Conservation (phyloP, 2,329 filamentous ascomycete genomes). For the Xylariaceae sp. region DNA sequence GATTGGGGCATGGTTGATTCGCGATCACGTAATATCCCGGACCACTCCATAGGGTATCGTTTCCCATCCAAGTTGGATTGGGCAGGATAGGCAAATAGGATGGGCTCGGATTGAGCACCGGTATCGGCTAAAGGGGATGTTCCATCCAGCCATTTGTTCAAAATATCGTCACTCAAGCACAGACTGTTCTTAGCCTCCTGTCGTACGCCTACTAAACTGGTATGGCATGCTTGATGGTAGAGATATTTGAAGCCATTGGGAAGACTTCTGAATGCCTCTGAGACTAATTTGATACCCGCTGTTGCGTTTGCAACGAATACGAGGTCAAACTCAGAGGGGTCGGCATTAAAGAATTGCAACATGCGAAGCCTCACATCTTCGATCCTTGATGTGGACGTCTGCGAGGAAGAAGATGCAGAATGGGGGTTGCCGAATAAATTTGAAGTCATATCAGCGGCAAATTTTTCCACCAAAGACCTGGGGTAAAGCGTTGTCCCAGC, state of each 20-base stretch:
- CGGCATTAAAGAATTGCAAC: conserved; percentile 74
- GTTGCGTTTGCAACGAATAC: conserved; percentile 62
- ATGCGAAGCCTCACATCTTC: conserved; percentile 70
- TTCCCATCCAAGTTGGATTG: conserved; percentile 92
- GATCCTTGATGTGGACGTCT: conserved; percentile 67
- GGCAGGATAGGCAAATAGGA: conserved; percentile 74
- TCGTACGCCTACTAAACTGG: conserved; percentile 77
- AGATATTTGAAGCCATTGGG: conserved; percentile 73
- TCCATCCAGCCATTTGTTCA: conserved; percentile 60
- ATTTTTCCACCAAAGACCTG: conserved; percentile 75
- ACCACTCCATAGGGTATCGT: conserved; percentile 70
- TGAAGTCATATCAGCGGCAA: conserved; percentile 72
- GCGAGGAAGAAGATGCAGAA: conserved; percentile 77
- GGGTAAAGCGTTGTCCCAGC: conserved; percentile 84
- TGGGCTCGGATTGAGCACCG: conserved; percentile 20
- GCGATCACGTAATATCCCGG: conserved; percentile 38
- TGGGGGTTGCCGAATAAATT: conserved; percentile 89
- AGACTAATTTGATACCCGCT: conserved; percentile 58
- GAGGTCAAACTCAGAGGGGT: conserved; percentile 77
- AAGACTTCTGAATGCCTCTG: conserved; percentile 68
- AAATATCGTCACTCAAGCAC: conserved; percentile 63
- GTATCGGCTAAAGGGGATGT: conserved; percentile 25
- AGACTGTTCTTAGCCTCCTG: conserved; percentile 61
- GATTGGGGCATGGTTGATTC: conserved; percentile 18
- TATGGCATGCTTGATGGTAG: conserved; percentile 83